Percentiles rank a stretch among this genome's conserved stretches.
Evolutionary conservation across 1,139 yeast species (phyloP).

Genomic region (Pichia sp.): DNA sequence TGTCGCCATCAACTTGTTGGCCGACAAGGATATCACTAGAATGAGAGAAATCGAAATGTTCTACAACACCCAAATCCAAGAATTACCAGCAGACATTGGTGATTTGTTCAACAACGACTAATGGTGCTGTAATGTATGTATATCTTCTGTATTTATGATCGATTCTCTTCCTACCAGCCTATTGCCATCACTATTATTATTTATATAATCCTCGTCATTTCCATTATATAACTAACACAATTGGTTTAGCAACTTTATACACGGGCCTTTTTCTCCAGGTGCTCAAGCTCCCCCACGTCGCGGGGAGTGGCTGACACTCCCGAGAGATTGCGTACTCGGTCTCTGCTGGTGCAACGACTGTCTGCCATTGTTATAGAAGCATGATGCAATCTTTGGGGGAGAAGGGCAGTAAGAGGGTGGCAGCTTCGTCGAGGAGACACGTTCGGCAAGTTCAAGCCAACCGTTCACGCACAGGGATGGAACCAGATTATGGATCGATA

Average conservation of each 20-base stretch:
- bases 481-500: background rate
- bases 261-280: background rate
- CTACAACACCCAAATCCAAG: conserved; percentile 97
- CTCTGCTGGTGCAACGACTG: too few species aligned
- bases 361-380: background rate
- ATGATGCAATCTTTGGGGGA: background rate
- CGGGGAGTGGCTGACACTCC: background rate
- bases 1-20: conserved; percentile 97
- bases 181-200: background rate
- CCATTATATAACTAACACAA: background rate
- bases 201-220: background rate
- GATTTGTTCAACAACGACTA: conserved; percentile 51
- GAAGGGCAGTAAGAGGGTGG: too few species aligned
- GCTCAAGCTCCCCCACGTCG: background rate
- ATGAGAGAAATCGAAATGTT: conserved; percentile 97
- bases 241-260: background rate
- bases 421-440: too few species aligned
- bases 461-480: background rate
- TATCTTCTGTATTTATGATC: background rate
- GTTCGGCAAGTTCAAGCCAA: too few species aligned
- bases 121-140: conserved; percentile 28
- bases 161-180: background rate
- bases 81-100: conserved; percentile 94
- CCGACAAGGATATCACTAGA: conserved; percentile 84
- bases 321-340: background rate